Evolutionary conservation across 768 basidiomycete genomes (phyloP).

Genomic region (Kwoniella mangroviensis): DNA sequence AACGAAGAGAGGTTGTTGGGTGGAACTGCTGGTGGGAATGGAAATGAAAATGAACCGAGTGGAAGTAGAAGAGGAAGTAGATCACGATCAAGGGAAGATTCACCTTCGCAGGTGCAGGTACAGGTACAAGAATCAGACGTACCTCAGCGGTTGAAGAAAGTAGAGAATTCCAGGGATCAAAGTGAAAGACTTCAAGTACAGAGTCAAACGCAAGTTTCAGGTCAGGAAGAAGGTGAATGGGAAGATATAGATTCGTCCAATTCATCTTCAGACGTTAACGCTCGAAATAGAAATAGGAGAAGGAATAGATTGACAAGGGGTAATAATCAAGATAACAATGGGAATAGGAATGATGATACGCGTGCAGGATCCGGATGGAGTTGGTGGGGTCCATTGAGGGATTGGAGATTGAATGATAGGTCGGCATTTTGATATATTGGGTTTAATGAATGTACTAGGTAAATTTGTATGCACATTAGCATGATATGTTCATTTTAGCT

Average conservation of each 20-base stretch:
- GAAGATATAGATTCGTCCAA: slow-evolving; percentile 36
- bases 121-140: slow-evolving; percentile 1
- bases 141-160: slow-evolving; percentile 7
- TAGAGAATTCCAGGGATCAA: not conserved
- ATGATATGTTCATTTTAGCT: not conserved
- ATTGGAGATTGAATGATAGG: slow-evolving; percentile 50
- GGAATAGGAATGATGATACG: not conserved
- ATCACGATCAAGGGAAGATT: not conserved
- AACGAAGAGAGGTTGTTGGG: slow-evolving; percentile 45
- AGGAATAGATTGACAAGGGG: slow-evolving; percentile 4
- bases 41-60: not conserved
- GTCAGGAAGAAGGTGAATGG: slow-evolving; percentile 26
- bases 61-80: slow-evolving; percentile 4
- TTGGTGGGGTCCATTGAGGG: slow-evolving; percentile 57
- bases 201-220: not conserved
- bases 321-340: slow-evolving; percentile 2
- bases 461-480: slow-evolving; percentile 1
- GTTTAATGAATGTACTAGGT: not conserved
- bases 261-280: slow-evolving; percentile 6
- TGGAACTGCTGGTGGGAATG: not conserved
- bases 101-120: slow-evolving; percentile 16
- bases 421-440: slow-evolving; percentile 30
- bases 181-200: not conserved
- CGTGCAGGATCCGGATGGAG: slow-evolving; percentile 45
- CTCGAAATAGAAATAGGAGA: slow-evolving; percentile 17